Evolutionary conservation across 2,329 filamentous ascomycete species (phyloP), one percentile per base, ranked within the genome.

Genomic region (Chalaropsis thielavioides): DNA sequence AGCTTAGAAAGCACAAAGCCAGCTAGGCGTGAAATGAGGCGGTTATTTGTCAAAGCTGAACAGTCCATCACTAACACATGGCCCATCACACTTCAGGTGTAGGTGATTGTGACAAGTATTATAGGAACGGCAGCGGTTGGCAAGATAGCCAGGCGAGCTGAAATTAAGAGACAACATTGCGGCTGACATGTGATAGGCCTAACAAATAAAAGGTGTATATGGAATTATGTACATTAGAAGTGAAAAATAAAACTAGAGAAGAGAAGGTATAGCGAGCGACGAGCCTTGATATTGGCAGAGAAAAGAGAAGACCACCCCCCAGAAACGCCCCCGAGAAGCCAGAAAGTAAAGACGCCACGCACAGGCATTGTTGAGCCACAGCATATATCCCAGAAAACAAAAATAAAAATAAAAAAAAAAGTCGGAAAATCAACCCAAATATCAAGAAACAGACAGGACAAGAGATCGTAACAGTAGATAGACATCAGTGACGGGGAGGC

Each of bases 121-220:
- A 38, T 38, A 38, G 35, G 35, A 8, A 8, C 35, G 35, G 5
- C 35, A 38, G 8, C 1, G 35, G 10, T 4, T 27, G 51, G 31
- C 2, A 31, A n/a, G 15, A 27, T 6, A 31, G 24, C 31, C 51
- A 19, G 22, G 5, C 51, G 6, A 27, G 51, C 19, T 62, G 38
- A 40, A 13, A 38, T 38, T 38, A 8, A 6, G 35, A 38, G 35
- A 38, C 8, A 38, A 38, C 8, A 4, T 8, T 6, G 35, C 35
- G 7, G 35, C 35, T 8, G 1, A 8, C 5, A 38, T 38, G 19
- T 27, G n/a, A 15, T 19, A 19, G 6, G 3, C 46, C 27, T 38
- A 62, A 59, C 59, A 58, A 59, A 64, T 44, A 62, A 65, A 65
- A 54, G 54, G 49, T 63, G 61, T 64, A 66, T 66, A 66, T 49